Evolutionary conservation across 2,329 filamentous ascomycete species (phyloP), one percentile per base, ranked within the genome.

Genomic region (Whalleya microplaca): DNA sequence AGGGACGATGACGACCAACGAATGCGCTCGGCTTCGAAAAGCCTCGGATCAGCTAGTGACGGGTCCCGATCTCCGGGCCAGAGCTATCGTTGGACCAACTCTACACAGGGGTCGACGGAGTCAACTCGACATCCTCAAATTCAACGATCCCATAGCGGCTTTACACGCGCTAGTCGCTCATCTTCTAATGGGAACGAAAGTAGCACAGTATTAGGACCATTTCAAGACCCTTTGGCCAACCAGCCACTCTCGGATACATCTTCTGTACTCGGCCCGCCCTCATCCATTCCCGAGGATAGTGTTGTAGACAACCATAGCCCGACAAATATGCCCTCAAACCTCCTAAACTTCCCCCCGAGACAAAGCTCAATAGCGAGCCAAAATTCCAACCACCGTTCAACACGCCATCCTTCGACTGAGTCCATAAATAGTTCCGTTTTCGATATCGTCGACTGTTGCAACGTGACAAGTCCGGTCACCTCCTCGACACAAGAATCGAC

Each of bases 391-490:
- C 53, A 57, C 42, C 69, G 66, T 20, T 61, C 64, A 10, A 65
- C 56, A 14, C 67, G 67, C 16, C 70, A 66, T 21, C 69, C 66
- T 10, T 74, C 72, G 21, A 71, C 68, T 32, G 73, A 75, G 44
- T 75, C 72, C 3, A 64, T 71, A 20, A 72, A 72, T 47, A 73
- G 72, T 52, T 74, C 71, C 2, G 64, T 73, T 21, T 72, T 73
- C 41, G 72, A 73, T 23, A 52, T 69, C 10, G 62, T 72, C 21
- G 69, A 69, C 18, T 66, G 65, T 21, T 63, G 69, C 44, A 67
- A 62, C 27, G 50, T 61, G 9, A 53, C 58, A 32, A 70, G 55
- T 37, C 62, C 61, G 18, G 48, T 55, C 12, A 55, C 61, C 19
- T 49, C 56, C 27, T 56, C 59, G 7, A 44, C 60, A 16, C 59